Conservation (phyloP, 441 rosid genomes). For the Caryocar brasiliense region DNA sequence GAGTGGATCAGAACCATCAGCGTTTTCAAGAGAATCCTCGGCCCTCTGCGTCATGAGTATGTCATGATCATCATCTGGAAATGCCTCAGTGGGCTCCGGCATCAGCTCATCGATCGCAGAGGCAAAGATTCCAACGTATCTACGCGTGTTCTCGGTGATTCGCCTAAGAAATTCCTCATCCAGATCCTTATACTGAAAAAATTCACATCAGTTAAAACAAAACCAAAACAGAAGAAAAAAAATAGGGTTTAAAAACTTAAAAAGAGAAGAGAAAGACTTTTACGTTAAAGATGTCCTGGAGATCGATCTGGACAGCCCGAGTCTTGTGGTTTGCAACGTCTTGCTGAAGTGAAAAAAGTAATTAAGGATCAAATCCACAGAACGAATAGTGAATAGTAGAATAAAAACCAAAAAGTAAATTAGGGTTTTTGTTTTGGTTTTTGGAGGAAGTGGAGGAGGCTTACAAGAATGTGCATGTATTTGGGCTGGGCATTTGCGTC, state of each 20-base stretch:
- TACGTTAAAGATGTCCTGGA: constrained; percentile 76
- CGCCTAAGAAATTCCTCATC: constrained; percentile 67
- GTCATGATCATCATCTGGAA: constrained; percentile 89
- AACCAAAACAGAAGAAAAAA: not conserved
- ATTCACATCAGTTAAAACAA: not conserved
- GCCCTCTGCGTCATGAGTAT: constrained; percentile 88
- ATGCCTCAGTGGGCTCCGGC: constrained; percentile 84
- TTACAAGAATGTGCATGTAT: constrained; percentile 74
- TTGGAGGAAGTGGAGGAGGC: constrained; percentile 11
- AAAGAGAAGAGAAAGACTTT: no score
- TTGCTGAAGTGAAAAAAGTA: constrained; percentile 40
- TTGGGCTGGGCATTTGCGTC: constrained; percentile 66
- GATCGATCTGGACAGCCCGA: constrained; percentile 77
- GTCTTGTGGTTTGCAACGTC: constrained; percentile 73
- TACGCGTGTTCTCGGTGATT: constrained; percentile 72
- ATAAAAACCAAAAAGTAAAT: not conserved
- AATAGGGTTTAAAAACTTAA: not conserved
- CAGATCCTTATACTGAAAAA: constrained; percentile 48
- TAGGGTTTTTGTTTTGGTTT: constrained; percentile 11
- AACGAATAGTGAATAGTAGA: not conserved
- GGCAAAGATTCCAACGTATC: constrained; percentile 67
- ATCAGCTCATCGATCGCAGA: constrained; percentile 71
- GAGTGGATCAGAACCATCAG: constrained; percentile 58
- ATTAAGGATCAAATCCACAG: not conserved
- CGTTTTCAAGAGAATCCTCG: constrained; percentile 49